Percentiles rank a stretch among this genome's conserved stretches.
phyloP scores from a whole-genome alignment of 2,329 filamentous ascomycete genomes.

The Juglanconis oblonga region DNA sequence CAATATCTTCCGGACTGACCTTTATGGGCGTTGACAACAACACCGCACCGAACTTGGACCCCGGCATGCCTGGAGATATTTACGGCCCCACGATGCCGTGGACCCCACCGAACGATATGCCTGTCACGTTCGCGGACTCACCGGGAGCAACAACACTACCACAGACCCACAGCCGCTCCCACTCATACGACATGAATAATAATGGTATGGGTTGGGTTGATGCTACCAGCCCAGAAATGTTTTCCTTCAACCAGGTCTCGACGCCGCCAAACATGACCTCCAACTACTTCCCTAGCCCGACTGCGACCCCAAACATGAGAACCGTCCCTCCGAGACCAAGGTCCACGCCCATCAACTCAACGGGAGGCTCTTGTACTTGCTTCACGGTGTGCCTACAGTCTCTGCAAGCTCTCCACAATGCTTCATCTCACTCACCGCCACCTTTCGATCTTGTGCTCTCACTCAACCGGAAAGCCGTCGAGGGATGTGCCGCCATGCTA shows the following conservation, averaged over 20 bases:
- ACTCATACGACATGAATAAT: slow-evolving; percentile 36
- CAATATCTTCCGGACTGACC: slow-evolving; percentile 30
- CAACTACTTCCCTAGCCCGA: slow-evolving; percentile 39
- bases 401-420: slow-evolving; percentile 45
- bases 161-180: slow-evolving; percentile 30
- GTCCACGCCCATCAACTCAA: slow-evolving; percentile 21
- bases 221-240: slow-evolving; percentile 29
- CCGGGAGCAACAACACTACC: slow-evolving; percentile 28
- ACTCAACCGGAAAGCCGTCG: slow-evolving; percentile 46
- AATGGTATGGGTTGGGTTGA: slow-evolving; percentile 28
- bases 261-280: slow-evolving; percentile 34
- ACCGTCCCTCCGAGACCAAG: slow-evolving; percentile 28
- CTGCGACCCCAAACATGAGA: slow-evolving; percentile 34
- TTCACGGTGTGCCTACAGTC: slow-evolving; percentile 45
- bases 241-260: slow-evolving; percentile 31
- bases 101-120: slow-evolving; percentile 43
- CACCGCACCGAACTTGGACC: slow-evolving; percentile 20
- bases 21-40: slow-evolving; percentile 22
- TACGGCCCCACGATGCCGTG: slow-evolving; percentile 37
- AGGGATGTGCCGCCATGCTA: slow-evolving; percentile 46
- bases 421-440: slow-evolving; percentile 34
- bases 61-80: slow-evolving; percentile 26
- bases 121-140: slow-evolving; percentile 31
- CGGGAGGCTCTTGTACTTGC: slow-evolving; percentile 39
- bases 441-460: slow-evolving; percentile 44